Conservation (phyloP, 768 basidiomycete species). For the Trametes punicea region DNA sequence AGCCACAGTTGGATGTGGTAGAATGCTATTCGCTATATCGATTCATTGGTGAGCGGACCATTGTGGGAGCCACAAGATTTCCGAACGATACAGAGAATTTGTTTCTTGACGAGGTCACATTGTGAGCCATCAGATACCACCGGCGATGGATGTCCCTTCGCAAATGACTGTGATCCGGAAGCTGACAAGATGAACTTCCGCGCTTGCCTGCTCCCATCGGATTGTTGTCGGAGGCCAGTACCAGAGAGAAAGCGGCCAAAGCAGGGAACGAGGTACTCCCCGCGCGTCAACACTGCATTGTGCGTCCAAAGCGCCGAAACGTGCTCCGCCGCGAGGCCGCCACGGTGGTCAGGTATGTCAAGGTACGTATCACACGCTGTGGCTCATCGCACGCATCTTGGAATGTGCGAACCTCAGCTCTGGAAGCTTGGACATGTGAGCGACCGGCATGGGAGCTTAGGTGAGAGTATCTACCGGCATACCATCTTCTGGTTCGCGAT, state of each 20-base stretch:
- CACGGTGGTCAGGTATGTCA: background rate
- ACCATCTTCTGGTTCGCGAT: constrained; percentile 4
- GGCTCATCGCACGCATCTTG: background rate
- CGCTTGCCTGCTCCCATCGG: constrained; percentile 9
- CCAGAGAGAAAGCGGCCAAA: background rate
- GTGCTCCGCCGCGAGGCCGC: background rate
- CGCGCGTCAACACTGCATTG: background rate
- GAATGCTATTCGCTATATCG: too few species aligned
- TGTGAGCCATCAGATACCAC: too few species aligned
- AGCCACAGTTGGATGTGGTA: background rate
- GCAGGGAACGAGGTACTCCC: background rate
- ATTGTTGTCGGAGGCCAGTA: constrained; percentile 6
- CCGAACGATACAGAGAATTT: too few species aligned
- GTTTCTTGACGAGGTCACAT: too few species aligned
- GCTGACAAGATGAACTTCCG: background rate
- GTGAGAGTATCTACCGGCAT: constrained; percentile 5
- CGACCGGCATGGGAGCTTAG: background rate
- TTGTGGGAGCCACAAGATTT: too few species aligned
- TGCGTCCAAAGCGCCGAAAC: constrained; percentile 3
- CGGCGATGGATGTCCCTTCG: too few species aligned
- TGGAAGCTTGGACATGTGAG: constrained; percentile 13
- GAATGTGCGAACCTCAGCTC: background rate
- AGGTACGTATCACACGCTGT: background rate
- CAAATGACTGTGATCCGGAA: too few species aligned
- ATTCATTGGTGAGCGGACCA: too few species aligned